A percentile compares a stretch with the other conserved stretches of the same genome.
Evolutionary conservation across 2,329 filamentous ascomycete species (phyloP).

Genomic region (Fusarium citri): DNA sequence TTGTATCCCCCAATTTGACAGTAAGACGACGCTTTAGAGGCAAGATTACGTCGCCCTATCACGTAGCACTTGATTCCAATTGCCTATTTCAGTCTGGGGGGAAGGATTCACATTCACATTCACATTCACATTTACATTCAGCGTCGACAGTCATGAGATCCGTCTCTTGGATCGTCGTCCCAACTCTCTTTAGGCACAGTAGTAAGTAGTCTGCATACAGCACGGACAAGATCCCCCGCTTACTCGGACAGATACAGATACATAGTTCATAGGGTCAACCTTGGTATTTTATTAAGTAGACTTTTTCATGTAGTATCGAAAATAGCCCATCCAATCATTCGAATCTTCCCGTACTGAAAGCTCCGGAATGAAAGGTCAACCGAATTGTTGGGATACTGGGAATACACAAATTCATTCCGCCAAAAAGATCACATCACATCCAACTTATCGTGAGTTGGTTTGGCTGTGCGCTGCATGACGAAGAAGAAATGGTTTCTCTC

Average conservation of each 20-base stretch:
- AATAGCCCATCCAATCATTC: constrained; percentile 13
- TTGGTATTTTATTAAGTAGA: constrained; percentile 2
- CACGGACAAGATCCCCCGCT: not conserved
- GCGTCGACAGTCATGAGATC: not conserved
- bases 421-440: constrained; percentile 30
- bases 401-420: constrained; percentile 23
- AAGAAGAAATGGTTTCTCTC: constrained; percentile 38
- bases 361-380: constrained; percentile 11
- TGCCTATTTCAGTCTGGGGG: constrained; percentile 15
- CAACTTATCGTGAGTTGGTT: constrained; percentile 7
- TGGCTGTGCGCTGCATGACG: constrained; percentile 31
- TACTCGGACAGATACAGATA: not conserved
- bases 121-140: not conserved
- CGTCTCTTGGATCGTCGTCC: constrained; percentile 13
- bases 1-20: not conserved
- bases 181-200: not conserved
- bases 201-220: not conserved
- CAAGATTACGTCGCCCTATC: constrained; percentile 31
- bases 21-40: not conserved
- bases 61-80: constrained; percentile 26
- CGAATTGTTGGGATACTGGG: constrained; percentile 13
- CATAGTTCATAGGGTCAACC: not conserved
- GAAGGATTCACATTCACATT: not conserved
- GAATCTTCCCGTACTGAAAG: constrained; percentile 4
- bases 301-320: not conserved